A percentile compares a stretch with the other conserved stretches of the same genome.
These are phyloP conservation scores for Sarocladium kiliense DNA, from an alignment of 2,329 filamentous ascomycete genomes.

Conservation along the genomic window DNA sequence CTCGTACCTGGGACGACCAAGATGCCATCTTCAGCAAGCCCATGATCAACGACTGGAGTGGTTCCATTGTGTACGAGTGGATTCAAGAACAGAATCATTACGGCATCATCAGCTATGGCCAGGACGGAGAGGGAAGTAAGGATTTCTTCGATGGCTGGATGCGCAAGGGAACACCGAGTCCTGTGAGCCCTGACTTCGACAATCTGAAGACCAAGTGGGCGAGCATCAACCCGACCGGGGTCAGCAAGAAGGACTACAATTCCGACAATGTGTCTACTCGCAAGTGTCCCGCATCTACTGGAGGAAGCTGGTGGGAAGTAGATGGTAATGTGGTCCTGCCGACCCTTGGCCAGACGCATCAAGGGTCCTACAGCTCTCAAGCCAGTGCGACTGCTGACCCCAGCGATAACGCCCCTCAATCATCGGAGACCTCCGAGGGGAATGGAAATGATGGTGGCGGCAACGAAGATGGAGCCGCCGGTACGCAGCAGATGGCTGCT, in stretches of 20 bases:
- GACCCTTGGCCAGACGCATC: slow-evolving; percentile 53
- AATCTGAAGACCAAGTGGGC: slow-evolving; percentile 77
- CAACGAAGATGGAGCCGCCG: slow-evolving; percentile 10
- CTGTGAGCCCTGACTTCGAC: slow-evolving; percentile 68
- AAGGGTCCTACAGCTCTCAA: slow-evolving; percentile 18
- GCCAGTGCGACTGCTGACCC: slow-evolving; percentile 14
- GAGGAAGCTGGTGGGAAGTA: slow-evolving; percentile 74
- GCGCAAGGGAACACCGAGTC: slow-evolving; percentile 67
- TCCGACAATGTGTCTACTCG: slow-evolving; percentile 56
- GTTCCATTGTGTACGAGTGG: slow-evolving; percentile 86
- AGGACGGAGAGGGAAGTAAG: slow-evolving; percentile 28
- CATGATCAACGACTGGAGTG: slow-evolving; percentile 68
- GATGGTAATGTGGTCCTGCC: slow-evolving; percentile 66
- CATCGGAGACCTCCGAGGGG: not conserved
- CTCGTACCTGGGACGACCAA: slow-evolving; percentile 66
- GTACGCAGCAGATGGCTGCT: slow-evolving; percentile 15
- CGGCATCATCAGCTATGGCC: slow-evolving; percentile 72
- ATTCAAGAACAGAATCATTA: slow-evolving; percentile 81
- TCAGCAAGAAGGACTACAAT: slow-evolving; percentile 61
- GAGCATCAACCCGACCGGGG: slow-evolving; percentile 62
- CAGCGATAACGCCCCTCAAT: slow-evolving; percentile 6
- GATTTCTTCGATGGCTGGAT: slow-evolving; percentile 59
- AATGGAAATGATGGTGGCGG: slow-evolving; percentile 11
- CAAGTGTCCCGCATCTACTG: slow-evolving; percentile 64
- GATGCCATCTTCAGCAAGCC: slow-evolving; percentile 67